Evolutionary conservation across 2,329 filamentous ascomycete genomes (phyloP), one percentile per base, ranked within the genome.

Genomic region (Aspergillus costaricaensis): DNA sequence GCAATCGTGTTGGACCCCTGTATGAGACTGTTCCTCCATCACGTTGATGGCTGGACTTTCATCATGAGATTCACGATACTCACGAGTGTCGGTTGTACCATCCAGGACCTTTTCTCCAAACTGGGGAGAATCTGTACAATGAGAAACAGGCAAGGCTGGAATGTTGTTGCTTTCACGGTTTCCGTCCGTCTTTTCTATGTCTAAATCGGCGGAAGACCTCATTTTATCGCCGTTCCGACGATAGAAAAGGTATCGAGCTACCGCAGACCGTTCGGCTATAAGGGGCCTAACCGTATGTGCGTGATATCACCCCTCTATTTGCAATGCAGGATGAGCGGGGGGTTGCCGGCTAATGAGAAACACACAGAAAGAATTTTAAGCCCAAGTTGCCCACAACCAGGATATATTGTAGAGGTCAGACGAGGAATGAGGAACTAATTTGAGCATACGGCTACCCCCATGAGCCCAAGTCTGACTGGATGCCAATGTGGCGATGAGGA

Each of bases 151-250:
- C 5, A 30, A 50, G 47, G 25, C 7, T 17, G 47, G 30, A 17
- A 50, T 15, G 38, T 43, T 23, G 8, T 55, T 55, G 15, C 5
- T 25, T 19, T 5, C n/a, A 27, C 17, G 12, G 39, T 10, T 17
- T 56, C 59, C 59, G 60, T 64, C 55, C 36, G 58, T 52, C 19
- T 50, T 55, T 43, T 62, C 64, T 50, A 56, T 60, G 50, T 57
- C 59, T 36, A 63, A 54, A 58, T 55, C 62, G 55, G 48, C 66
- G 53, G 57, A 53, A 49, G 60, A 49, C 44, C 60, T 59, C 49
- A 62, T 38, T 55, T 66, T 52, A 63, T 68, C 51, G 65, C 62
- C 70, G 72, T 73, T 59, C 62, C 25, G 52, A 44, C 55, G 57
- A 50, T 57, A 53, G 21, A 15, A 36, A 12, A 48, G 38, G 58